Conservation (phyloP, 139 green algal species). For the Trebouxia sp. region DNA sequence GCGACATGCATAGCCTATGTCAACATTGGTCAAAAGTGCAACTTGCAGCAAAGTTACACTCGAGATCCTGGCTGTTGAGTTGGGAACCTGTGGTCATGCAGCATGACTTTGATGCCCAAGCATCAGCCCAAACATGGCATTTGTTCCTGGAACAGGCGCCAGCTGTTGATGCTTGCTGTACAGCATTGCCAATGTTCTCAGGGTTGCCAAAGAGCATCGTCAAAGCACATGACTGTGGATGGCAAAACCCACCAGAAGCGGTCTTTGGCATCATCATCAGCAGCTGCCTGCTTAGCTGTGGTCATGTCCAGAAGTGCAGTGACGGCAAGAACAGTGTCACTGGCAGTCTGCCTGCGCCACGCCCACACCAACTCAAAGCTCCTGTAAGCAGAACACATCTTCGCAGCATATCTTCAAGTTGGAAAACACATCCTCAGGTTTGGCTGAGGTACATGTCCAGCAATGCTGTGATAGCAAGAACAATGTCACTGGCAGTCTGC, state of each 20-base stretch:
- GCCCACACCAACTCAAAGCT: constrained; percentile 53
- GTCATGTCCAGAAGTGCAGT: constrained; percentile 59
- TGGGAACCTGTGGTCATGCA: neutral
- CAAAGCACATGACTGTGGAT: neutral
- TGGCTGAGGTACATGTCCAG: too few relatives aligned
- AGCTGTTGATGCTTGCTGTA: neutral
- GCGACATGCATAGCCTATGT: neutral
- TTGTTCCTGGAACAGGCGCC: neutral
- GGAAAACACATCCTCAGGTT: too few relatives aligned
- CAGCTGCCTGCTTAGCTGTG: constrained; percentile 7
- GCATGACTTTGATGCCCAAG: neutral
- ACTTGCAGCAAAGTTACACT: neutral
- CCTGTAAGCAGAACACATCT: neutral
- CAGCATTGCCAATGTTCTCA: neutral
- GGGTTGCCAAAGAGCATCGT: neutral
- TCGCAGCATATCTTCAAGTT: too few relatives aligned
- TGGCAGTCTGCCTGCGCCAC: constrained; percentile 43
- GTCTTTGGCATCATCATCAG: constrained; percentile 29
- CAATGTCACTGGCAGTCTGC: neutral
- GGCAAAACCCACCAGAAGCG: constrained; percentile 40
- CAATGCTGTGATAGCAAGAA: too few relatives aligned
- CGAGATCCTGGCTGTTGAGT: neutral
- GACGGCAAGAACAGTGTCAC: constrained; percentile 61
- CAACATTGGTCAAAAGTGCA: neutral
- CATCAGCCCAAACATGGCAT: neutral